These are phyloP conservation scores for Podaxis rugospora DNA, from an alignment of 768 basidiomycete genomes.

Conservation along the genomic window DNA sequence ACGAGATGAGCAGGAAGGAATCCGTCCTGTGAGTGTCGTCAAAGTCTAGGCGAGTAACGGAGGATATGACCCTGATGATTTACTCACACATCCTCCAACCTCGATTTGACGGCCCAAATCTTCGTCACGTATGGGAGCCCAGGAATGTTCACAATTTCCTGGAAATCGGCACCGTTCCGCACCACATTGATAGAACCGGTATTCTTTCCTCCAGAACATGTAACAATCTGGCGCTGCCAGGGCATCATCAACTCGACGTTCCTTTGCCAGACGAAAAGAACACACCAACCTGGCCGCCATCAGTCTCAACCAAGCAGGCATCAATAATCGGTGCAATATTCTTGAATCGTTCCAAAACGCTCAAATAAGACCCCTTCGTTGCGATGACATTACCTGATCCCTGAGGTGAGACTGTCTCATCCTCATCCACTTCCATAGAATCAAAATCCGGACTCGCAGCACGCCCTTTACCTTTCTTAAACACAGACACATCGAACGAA, in stretches of 20 bases:
- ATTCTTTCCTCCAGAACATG: slow-evolving; percentile 78
- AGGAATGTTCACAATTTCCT: slow-evolving; percentile 53
- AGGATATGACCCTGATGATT: background rate
- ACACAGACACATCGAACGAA: slow-evolving; percentile 21
- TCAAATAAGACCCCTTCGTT: slow-evolving; percentile 52
- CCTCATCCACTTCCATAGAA: slow-evolving; percentile 28
- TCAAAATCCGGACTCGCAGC: slow-evolving; percentile 27
- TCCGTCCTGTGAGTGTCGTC: slow-evolving; percentile 35
- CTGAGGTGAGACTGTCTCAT: slow-evolving; percentile 13
- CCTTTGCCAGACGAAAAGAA: background rate
- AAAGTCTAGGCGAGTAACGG: slow-evolving; percentile 1
- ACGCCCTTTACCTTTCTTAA: slow-evolving; percentile 34
- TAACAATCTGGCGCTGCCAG: slow-evolving; percentile 70
- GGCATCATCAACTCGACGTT: background rate
- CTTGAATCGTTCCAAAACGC: slow-evolving; percentile 58
- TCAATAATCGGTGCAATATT: slow-evolving; percentile 86
- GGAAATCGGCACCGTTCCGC: slow-evolving; percentile 78
- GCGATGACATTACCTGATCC: slow-evolving; percentile 43
- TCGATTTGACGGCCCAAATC: slow-evolving; percentile 57
- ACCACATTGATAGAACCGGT: slow-evolving; percentile 76
- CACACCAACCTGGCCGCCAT: slow-evolving; percentile 59
- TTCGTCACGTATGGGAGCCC: slow-evolving; percentile 53
- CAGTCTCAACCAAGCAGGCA: slow-evolving; percentile 68
- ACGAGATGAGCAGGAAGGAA: slow-evolving; percentile 57
- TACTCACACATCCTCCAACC: slow-evolving; percentile 46